A percentile compares a stretch with the other conserved stretches of the same genome.
Conservation (phyloP, 2,329 filamentous ascomycete genomes). For the Fusarium annulatum region DNA sequence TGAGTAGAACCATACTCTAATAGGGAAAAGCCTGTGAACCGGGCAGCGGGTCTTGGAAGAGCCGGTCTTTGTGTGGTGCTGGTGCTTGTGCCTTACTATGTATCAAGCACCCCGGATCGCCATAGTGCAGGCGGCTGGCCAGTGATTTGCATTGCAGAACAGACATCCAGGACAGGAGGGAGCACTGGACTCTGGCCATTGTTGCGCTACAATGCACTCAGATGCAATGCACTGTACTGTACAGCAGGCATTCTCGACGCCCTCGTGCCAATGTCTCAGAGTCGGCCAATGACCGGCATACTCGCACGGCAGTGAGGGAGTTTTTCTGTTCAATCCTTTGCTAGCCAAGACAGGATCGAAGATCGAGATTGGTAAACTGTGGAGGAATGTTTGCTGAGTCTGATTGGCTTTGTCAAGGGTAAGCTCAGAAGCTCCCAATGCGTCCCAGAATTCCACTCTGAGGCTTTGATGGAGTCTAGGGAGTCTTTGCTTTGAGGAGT, state of each 20-base stretch:
- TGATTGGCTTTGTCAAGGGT: constrained; percentile 37
- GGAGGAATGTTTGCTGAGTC: constrained; percentile 28
- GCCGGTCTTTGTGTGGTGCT: constrained; percentile 15
- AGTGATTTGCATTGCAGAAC: constrained; percentile 3
- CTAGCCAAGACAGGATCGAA: constrained; percentile 31
- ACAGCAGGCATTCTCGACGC: constrained; percentile 1
- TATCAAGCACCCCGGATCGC: constrained; percentile 43
- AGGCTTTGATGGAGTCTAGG: constrained; percentile 24
- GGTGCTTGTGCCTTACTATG: constrained; percentile 13
- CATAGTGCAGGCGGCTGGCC: constrained; percentile 34
- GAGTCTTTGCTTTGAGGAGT: constrained; percentile 15
- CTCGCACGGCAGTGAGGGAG: constrained; percentile 30
- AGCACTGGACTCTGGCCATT: constrained; percentile 7
- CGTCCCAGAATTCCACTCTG: constrained; percentile 29
- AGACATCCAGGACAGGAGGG: constrained; percentile 1
- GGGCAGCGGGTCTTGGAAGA: constrained; percentile 26
- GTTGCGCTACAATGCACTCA: neutral
- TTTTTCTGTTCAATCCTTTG: constrained; percentile 12
- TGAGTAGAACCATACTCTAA: constrained; percentile 30
- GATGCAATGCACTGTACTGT: neutral
- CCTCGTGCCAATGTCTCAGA: constrained; percentile 29
- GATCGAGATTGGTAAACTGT: constrained; percentile 38
- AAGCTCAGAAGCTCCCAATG: constrained; percentile 36
- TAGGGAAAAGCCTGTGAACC: constrained; percentile 21
- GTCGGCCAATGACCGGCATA: constrained; percentile 12